Conservation (phyloP, 352 stramenopile genomes). For the Phytophthora cajani region DNA sequence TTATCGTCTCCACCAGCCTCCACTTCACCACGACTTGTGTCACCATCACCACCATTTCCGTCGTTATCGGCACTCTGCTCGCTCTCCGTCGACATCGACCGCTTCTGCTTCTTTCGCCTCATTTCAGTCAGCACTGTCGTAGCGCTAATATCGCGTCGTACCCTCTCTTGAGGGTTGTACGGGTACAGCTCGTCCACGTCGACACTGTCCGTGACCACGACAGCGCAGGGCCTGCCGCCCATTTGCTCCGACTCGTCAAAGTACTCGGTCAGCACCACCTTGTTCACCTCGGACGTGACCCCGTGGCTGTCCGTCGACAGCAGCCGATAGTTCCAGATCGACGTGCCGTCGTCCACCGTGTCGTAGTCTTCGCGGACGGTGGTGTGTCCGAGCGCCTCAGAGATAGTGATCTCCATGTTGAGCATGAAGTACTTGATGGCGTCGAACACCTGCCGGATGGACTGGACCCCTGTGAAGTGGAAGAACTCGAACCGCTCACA, state of each 20-base stretch:
- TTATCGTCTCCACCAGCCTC: conserved; percentile 3
- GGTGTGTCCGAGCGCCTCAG: conserved; percentile 51
- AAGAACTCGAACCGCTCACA: conserved; percentile 45
- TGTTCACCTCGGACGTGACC: conserved; percentile 35
- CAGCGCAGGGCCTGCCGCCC: conserved; percentile 26
- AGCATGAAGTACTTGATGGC: conserved; percentile 49
- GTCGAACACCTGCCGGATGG: conserved; percentile 64
- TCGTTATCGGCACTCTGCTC: background rate
- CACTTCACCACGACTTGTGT: background rate
- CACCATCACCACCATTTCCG: background rate
- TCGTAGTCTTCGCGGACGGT: conserved; percentile 64
- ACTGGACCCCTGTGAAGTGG: conserved; percentile 50
- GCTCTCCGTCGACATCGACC: conserved; percentile 7
- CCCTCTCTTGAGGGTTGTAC: conserved; percentile 38
- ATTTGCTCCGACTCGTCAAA: conserved; percentile 32
- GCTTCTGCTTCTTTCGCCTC: conserved; percentile 17
- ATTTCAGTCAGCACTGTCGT: conserved; percentile 35
- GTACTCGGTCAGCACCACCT: conserved; percentile 37
- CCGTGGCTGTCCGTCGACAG: conserved; percentile 39
- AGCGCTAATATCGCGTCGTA: conserved; percentile 50
- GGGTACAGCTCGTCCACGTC: conserved; percentile 55
- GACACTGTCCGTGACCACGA: conserved; percentile 50
- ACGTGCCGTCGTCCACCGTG: conserved; percentile 28
- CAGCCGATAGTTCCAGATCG: conserved; percentile 52
- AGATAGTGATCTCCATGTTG: conserved; percentile 70